Evolutionary conservation across 257 asterid species (phyloP), one percentile per base, ranked within the genome.

Genomic region (Nicotiana attenuata): DNA sequence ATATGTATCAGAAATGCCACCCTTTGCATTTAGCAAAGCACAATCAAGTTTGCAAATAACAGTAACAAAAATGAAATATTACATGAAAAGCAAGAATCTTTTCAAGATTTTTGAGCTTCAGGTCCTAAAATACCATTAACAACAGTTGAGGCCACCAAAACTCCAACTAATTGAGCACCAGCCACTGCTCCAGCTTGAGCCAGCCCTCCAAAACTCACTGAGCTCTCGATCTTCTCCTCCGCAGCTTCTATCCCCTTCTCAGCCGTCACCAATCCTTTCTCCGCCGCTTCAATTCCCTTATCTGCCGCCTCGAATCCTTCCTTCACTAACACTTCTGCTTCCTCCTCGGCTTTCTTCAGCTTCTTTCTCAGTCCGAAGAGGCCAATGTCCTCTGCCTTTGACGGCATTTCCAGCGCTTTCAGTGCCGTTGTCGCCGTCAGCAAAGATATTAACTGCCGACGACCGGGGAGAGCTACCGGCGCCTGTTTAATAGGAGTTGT

Each of bases 241-340:
- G 91, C 91, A 4, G 85, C 71, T 81, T 78, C 88, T 5, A 87
- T 59, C 11, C 84, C 92, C 68, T 89, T 85, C 88, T 90, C 94
- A 17, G 94, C 95, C 67, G 89, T 78, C 81, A 28, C 92, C 1
- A 92, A 33, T 19, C 91, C 93, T 85, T 85, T 89, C 88, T 91
- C 94, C 7, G 91, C 93, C 22, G 88, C 87, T 73, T 68, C 91
- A 2, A 93, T 50, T 35, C 92, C 97, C 83, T 89, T 89, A 45
- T 93, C 97, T 64, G 91, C 97, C 0, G 95, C 92, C 84, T 93
- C 95, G 86, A 95, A 87, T 7, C 97, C 97, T 85, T 95, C 98
- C 86, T 89, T 88, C 73, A 93, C 95, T 10, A 95, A 66, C 89
- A 85, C 83, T 83, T 89, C 97, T 9, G 93, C 99, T 78, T 83